Base-by-base conservation (phyloP, 192 early-diverging fungal species). In the Obelidium mucronatum region DNA sequence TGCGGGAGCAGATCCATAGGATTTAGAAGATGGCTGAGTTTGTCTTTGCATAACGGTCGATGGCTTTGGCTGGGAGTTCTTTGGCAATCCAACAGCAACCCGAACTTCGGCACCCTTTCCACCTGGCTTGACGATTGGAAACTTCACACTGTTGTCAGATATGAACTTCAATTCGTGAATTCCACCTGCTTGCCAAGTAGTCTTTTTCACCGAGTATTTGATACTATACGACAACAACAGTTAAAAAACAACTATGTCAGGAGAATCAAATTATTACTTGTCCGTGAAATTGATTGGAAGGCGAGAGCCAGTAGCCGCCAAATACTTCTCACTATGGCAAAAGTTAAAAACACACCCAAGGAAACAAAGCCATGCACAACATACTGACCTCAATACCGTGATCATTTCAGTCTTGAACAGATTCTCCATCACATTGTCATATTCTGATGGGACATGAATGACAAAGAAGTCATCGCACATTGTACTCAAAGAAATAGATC, bases 401-500 rank as follows among this genome's bases (percentile, higher is more conserved):
- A 90, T 75, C 42, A 90, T 67, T 74, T 90, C 88, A 1, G 88
- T 90, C 66, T 90, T 90, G 69, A 89, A 86, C 8, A 85, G 73
- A 54, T 84, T 82, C 61, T 90, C 86, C 56, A 86, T 53, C 31
- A 90, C 87, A 75, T 81, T 84, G 68, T 89, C 87, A 73, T 82
- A 90, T 31, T 90, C 86, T 24, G 67, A 64, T 24, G 82, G 78
- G 2, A 86, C 76, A 68, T 90, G 87, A 24, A 90, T 51, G 0
- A 90, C 84, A 72, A 90, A 79, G 74, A 86, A 81, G 64, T 89
- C 87, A 74, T 89, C 88, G 6, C 69, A 30, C 55, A 81, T 39
- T 63, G 52, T 30, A 82, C 78, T 86, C 36, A 89, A 44, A 15
- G 87, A 87, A 51, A 90, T 84, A 22, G 74, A 42, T 15, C 74